phyloP scores from a whole-genome alignment of 2,329 filamentous ascomycete species.

The Penicillium sp. region DNA sequence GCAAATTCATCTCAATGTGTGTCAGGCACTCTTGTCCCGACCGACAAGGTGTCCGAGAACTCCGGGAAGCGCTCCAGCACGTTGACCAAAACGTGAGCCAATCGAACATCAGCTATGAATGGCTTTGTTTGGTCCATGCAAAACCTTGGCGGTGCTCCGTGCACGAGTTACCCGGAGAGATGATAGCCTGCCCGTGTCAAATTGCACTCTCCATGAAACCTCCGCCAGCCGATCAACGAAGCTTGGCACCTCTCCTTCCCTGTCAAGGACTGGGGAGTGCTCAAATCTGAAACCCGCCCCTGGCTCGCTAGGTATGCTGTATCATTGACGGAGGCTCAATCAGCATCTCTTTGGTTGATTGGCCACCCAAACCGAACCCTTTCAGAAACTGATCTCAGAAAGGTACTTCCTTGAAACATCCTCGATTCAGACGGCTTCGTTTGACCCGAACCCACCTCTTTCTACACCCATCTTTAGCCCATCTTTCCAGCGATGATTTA shows the following conservation, averaged over 20 bases:
- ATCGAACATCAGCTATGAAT: neutral
- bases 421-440: neutral
- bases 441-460: neutral
- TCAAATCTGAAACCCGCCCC: neutral
- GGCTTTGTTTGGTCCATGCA: slow-evolving; percentile 14
- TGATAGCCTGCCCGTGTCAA: slow-evolving; percentile 4
- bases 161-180: neutral
- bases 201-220: slow-evolving; percentile 1
- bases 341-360: neutral
- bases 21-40: slow-evolving; percentile 1
- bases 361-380: neutral
- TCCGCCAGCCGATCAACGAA: slow-evolving; percentile 4
- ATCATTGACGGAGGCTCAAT: neutral
- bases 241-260: slow-evolving; percentile 4
- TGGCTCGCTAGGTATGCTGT: neutral
- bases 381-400: neutral
- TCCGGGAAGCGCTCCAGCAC: slow-evolving; percentile 17
- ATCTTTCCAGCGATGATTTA: neutral
- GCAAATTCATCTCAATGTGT: slow-evolving; percentile 4
- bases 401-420: neutral
- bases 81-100: slow-evolving; percentile 18
- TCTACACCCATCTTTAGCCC: neutral
- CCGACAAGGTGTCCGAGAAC: neutral
- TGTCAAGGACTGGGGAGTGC: neutral
- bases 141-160: slow-evolving; percentile 8